Conservation (phyloP, 495 filamentous ascomycete species). For the Penicillium dipodomyicola region DNA sequence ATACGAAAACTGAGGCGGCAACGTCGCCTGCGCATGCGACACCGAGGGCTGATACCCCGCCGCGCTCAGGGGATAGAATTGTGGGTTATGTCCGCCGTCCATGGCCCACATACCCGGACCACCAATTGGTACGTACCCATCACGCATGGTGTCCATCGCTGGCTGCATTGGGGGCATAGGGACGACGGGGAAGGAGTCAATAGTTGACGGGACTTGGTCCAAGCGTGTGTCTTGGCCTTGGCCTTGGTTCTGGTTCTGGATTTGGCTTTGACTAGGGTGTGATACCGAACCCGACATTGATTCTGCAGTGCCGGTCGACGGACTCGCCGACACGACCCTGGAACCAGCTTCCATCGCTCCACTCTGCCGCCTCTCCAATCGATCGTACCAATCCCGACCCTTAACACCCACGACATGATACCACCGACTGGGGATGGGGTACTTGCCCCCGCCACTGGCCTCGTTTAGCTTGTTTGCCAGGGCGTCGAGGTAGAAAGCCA, state of each 20-base stretch:
- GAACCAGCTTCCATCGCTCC: conserved; percentile 1
- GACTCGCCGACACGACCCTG: conserved; percentile 11
- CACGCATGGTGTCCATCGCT: conserved; percentile 20
- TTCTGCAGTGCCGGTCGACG: conserved; percentile 11
- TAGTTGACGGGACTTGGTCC: conserved; percentile 8
- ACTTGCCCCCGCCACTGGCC: conserved; percentile 39
- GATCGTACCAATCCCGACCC: conserved; percentile 38
- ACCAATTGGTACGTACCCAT: conserved; percentile 26
- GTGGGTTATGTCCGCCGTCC: conserved; percentile 13
- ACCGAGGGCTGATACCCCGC: conserved; percentile 18
- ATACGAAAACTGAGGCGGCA: conserved; percentile 31
- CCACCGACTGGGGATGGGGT: conserved; percentile 41
- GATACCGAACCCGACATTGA: conserved; percentile 8
- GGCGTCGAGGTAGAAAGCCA: conserved; percentile 45
- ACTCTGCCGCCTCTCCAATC: conserved; percentile 30
- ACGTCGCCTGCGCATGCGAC: conserved; percentile 11
- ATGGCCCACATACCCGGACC: conserved; percentile 27
- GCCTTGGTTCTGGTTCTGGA: neutral
- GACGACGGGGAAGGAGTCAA: conserved; percentile 22
- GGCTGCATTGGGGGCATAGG: conserved; percentile 16
- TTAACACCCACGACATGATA: conserved; percentile 37
- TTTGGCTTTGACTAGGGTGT: neutral
- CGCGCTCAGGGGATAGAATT: conserved; percentile 18
- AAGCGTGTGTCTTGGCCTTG: conserved; percentile 9
- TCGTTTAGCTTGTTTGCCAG: conserved; percentile 38